Evolutionary conservation across 2,329 filamentous ascomycete genomes (phyloP).

Genomic region (Botrytis medusae): DNA sequence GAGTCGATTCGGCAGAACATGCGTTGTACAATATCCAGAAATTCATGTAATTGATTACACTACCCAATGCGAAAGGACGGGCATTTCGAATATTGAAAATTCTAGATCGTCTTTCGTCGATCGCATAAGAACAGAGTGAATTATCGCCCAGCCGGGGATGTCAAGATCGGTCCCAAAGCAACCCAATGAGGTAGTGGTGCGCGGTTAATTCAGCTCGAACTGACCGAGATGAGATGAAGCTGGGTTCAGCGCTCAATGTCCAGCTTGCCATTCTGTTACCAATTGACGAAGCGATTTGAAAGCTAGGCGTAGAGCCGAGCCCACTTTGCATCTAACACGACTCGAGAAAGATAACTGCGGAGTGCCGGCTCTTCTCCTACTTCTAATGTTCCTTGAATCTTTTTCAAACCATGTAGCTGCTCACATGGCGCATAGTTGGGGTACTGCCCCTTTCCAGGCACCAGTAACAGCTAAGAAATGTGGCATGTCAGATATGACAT

Average conservation of each 20-base stretch:
- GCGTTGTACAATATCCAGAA: neutral
- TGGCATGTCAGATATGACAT: neutral
- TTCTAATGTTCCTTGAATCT: neutral
- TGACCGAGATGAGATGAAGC: neutral
- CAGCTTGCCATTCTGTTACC: neutral
- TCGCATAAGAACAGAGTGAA: neutral
- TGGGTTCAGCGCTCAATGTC: neutral
- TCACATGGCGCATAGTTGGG: neutral
- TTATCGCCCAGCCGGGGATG: neutral
- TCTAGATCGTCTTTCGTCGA: neutral
- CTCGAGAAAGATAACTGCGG: neutral
- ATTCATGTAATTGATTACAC: neutral
- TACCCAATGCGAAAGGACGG: neutral
- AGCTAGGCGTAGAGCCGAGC: too few relatives aligned
- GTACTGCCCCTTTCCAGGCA: neutral
- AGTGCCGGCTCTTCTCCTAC: neutral
- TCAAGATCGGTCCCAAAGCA: neutral
- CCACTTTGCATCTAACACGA: neutral
- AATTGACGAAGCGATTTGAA: neutral
- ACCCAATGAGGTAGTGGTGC: neutral
- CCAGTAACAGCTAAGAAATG: neutral
- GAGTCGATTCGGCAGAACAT: neutral
- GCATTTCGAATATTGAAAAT: neutral
- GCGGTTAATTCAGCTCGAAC: neutral
- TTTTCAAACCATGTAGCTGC: neutral